Evolutionary conservation across 768 basidiomycete species (phyloP), one percentile per base, ranked within the genome.

Genomic region (Mycena crocata): DNA sequence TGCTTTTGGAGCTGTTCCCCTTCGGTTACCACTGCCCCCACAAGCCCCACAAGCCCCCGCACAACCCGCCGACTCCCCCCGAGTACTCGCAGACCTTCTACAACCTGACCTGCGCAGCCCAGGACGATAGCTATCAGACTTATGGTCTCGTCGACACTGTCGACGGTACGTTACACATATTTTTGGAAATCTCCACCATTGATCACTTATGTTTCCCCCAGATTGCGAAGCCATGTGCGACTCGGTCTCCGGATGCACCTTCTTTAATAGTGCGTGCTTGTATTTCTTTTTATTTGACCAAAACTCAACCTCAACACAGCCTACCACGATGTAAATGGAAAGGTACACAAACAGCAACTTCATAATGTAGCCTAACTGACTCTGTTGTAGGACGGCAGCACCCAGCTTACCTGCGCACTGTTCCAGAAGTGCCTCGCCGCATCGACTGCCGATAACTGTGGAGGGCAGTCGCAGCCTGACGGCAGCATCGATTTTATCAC

Each of bases 291-390:
- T 21, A 23, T 21, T 34, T 37, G 12, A 42, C n/a, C 31, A 24
- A 13, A 5, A 35, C 40, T 59, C 15, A 62, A 49, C 26, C 51
- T 52, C 23, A 13, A 23, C n/a, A 24, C 37, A 80, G 80, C 75
- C 3, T 80, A 79, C 68, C 75, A 78, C 64, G 79, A 81, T 57
- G 75, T 77, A 26, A 80, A 81, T 59, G 80, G 76, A 32, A 80
- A 80, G 71, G 79, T 80, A 44, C 34, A 70, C 57, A 28, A 44
- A 8, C 49, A n/a, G n/a, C 46, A 62, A 34, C 34, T 19, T 45
- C 14, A 23, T 51, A 17, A 24, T 8, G 21, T 1, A 39, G 13
- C 56, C n/a, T 13, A 26, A 37, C 32, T 54, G 5, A 21, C 12
- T 55, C 12, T 44, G 3, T 21, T 15, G n/a, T 52, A 81, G 78